These are phyloP conservation scores for Dendrobium officinale DNA, from an alignment of 106 monocot species.

Conservation along the genomic window DNA sequence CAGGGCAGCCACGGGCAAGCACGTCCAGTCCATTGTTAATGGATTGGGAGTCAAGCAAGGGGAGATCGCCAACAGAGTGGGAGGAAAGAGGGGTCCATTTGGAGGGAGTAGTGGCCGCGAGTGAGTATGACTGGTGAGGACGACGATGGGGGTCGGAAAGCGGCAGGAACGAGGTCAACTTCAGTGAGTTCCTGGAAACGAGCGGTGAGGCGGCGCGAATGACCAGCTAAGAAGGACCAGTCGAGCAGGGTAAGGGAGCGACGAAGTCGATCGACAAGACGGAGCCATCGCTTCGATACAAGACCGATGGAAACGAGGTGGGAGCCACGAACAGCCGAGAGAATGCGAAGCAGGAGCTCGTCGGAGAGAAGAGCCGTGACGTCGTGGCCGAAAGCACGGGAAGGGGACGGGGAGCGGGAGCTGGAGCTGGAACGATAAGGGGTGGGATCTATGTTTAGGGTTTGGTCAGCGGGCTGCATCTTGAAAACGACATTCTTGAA, in stretches of 20 bases:
- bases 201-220: conserved; percentile 35
- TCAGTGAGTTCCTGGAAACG: conserved; percentile 67
- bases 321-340: conserved; percentile 30
- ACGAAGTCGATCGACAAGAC: conserved; percentile 65
- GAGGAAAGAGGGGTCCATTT: conserved; percentile 22
- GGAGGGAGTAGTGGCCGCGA: conserved; percentile 41
- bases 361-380: conserved; percentile 57
- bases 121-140: conserved; percentile 35
- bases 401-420: conserved; percentile 19
- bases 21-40: conserved; percentile 44
- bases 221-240: conserved; percentile 40
- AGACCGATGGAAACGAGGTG: conserved; percentile 34
- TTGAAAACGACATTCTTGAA: conserved; percentile 35
- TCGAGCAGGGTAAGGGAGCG: conserved; percentile 50
- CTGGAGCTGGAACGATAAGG: conserved; percentile 9
- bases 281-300: conserved; percentile 82
- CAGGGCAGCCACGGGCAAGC: conserved; percentile 40
- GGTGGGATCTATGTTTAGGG: conserved; percentile 20
- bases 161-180: conserved; percentile 70
- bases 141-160: conserved; percentile 29
- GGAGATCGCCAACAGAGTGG: conserved; percentile 15
- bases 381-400: conserved; percentile 25
- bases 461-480: conserved; percentile 19
- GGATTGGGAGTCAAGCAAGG: conserved; percentile 27
- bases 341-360: conserved; percentile 68